phyloP scores from a whole-genome alignment of 2,329 filamentous ascomycete genomes.

The Leptographium procerum region DNA sequence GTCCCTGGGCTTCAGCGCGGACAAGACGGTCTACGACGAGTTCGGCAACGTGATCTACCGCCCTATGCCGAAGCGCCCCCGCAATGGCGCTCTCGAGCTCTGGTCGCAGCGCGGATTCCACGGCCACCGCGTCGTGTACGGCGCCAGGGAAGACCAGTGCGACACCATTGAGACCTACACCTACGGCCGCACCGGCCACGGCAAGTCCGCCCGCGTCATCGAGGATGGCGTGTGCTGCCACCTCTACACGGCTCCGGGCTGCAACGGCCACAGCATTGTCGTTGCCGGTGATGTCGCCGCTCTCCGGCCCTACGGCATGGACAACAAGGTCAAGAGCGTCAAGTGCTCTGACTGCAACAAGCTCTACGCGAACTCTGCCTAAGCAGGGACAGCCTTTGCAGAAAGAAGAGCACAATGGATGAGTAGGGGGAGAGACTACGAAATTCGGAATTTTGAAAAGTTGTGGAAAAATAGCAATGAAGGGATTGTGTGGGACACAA shows the following conservation, averaged over 20 bases:
- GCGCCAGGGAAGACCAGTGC: not conserved
- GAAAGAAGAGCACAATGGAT: no score
- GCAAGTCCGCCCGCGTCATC: constrained; percentile 2
- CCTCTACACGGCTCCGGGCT: constrained; percentile 2
- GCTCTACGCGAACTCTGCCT: not conserved
- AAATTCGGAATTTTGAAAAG: no score
- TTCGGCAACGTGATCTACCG: not conserved
- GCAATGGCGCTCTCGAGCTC: not conserved
- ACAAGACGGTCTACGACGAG: not conserved
- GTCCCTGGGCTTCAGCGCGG: not conserved
- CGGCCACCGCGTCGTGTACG: constrained; percentile 1
- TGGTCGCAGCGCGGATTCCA: constrained; percentile 1
- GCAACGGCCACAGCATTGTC: constrained; percentile 1
- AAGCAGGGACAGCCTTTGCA: not conserved
- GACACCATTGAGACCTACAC: constrained; percentile 2
- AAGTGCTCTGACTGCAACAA: not conserved
- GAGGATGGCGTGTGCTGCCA: constrained; percentile 1
- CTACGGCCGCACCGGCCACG: not conserved
- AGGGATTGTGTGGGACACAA: no score
- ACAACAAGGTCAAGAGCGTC: constrained; percentile 3
- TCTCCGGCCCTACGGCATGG: constrained; percentile 6
- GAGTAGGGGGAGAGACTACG: not conserved
- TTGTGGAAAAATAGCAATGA: no score
- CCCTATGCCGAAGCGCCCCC: not conserved
- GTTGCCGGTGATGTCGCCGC: not conserved